Percentiles rank a stretch among this genome's conserved stretches.
Conservation (phyloP, 1,284 basidiomycete species). For the Melampsora medusae region DNA sequence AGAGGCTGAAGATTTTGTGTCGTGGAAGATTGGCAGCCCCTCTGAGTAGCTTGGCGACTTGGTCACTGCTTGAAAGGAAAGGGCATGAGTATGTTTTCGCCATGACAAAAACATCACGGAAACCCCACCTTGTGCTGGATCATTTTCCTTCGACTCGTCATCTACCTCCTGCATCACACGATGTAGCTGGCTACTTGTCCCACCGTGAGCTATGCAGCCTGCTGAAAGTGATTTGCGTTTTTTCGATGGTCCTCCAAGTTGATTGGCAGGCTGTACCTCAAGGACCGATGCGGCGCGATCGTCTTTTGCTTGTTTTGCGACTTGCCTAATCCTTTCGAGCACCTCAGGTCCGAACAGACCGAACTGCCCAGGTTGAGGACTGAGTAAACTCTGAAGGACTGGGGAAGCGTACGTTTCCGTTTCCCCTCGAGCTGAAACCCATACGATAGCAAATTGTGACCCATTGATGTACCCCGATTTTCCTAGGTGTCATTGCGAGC, state of each 20-base stretch:
- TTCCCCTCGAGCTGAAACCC: conserved; percentile 60
- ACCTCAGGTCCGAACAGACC: conserved; percentile 45
- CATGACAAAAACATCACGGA: too few relatives aligned
- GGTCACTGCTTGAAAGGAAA: background rate
- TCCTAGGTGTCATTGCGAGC: background rate
- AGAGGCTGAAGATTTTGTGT: background rate
- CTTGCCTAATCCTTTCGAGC: conserved; percentile 44
- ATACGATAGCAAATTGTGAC: conserved; percentile 60
- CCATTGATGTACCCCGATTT: conserved; percentile 60
- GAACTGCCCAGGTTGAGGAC: conserved; percentile 14
- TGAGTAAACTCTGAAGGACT: conserved; percentile 49
- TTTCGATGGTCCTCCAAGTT: conserved; percentile 10
- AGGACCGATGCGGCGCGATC: conserved; percentile 8
- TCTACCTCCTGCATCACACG: background rate
- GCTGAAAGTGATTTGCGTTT: conserved; percentile 23
- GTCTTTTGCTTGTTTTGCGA: conserved; percentile 46
- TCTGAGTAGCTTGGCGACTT: conserved; percentile 1
- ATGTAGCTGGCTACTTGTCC: background rate
- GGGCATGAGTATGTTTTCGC: background rate
- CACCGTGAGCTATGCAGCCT: background rate
- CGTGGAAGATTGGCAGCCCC: background rate
- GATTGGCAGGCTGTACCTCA: background rate
- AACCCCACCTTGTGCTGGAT: background rate
- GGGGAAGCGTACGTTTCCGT: conserved; percentile 61
- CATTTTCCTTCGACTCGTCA: conserved; percentile 1